Base-by-base conservation (phyloP, 73 alveolate species). In the Diophrys sp. region DNA sequence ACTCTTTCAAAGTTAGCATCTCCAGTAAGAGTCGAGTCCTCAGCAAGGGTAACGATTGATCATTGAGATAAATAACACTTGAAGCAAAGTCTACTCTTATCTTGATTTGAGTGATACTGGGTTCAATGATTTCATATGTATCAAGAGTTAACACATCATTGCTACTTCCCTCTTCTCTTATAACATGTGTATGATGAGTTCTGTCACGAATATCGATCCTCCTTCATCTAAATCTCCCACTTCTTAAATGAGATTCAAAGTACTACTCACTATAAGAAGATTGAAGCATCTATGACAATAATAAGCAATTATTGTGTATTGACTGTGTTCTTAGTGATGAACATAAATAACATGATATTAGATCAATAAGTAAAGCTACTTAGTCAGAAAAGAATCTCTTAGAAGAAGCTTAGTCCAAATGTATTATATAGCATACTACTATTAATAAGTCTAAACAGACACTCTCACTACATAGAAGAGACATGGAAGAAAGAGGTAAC, bases 281-380 rank as follows among this genome's bases (percentile, higher is more conserved):
- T 83, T 23, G 89, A 83, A 78, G 97, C 93, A 26, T 55, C 81
- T 90, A 95, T 66, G 80, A 82, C 0, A 76, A 75, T 83, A 95
- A 90, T 72, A 76, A 87, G 69, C 33, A 74, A 53, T 56, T 90
- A 18, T 70, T 90, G 56, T 90, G 97, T 70, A 90, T 90, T 24
- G 83, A 90, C 75, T 90, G 97, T 70, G 88, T 90, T 25, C 78
- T 90, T 23, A 76, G 68, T 67, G 94, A 76, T 33, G 89, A 90
- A 44, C 97, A 90, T 77, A 90, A 88, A 56, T 76, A 75, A 18
- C 97, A 90, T 78, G 93, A 82, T 25, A 73, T 81, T 0, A 18
- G 14, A 31, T 72, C 89, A 0, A 26, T 81, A 14, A 74, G 73
- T n/a, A 73, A 81, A 33, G 89, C 89, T 5, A 54, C 71, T 27